Evolutionary conservation across 2,329 filamentous ascomycete genomes (phyloP).

Genomic region (Phaeoacremonium minimum): DNA sequence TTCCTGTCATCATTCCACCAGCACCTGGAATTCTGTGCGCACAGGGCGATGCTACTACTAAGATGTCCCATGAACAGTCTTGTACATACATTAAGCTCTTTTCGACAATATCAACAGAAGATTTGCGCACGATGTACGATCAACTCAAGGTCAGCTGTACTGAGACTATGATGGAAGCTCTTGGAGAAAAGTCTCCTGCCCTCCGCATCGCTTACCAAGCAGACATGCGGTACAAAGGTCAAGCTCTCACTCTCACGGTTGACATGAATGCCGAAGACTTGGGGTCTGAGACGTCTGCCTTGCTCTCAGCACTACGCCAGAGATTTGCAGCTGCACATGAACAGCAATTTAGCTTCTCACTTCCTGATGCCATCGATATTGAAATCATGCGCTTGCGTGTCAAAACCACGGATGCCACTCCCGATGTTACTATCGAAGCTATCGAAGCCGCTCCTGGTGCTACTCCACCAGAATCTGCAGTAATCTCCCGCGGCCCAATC

Average conservation of each 20-base stretch:
- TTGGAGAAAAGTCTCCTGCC: slow-evolving; percentile 19
- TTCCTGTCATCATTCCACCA: slow-evolving; percentile 47
- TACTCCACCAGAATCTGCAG: slow-evolving; percentile 29
- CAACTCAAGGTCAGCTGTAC: slow-evolving; percentile 29
- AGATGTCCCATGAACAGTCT: slow-evolving; percentile 40
- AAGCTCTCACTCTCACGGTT: slow-evolving; percentile 31
- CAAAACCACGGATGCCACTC: slow-evolving; percentile 17
- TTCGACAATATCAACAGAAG: slow-evolving; percentile 23
- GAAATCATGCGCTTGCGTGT: slow-evolving; percentile 42
- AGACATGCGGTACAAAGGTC: slow-evolving; percentile 43
- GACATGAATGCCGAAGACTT: slow-evolving; percentile 28
- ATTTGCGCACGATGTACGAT: slow-evolving; percentile 25
- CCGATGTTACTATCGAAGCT: no score
- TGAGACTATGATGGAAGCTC: slow-evolving; percentile 30
- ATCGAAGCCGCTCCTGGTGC: no score
- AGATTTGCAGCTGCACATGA: slow-evolving; percentile 36
- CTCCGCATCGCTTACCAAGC: slow-evolving; percentile 31
- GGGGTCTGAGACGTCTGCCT: slow-evolving; percentile 16
- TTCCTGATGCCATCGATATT: slow-evolving; percentile 33
- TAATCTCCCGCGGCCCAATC: slow-evolving; percentile 31
- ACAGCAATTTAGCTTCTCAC: slow-evolving; percentile 40
- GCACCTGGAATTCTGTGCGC: slow-evolving; percentile 45
- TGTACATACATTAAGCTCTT: slow-evolving; percentile 37
- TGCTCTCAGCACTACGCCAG: slow-evolving; percentile 24
- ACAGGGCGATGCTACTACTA: slow-evolving; percentile 43